Evolutionary conservation across 495 filamentous ascomycete species (phyloP), one percentile per base, ranked within the genome.

Genomic region (Polyplosphaeria fusca): DNA sequence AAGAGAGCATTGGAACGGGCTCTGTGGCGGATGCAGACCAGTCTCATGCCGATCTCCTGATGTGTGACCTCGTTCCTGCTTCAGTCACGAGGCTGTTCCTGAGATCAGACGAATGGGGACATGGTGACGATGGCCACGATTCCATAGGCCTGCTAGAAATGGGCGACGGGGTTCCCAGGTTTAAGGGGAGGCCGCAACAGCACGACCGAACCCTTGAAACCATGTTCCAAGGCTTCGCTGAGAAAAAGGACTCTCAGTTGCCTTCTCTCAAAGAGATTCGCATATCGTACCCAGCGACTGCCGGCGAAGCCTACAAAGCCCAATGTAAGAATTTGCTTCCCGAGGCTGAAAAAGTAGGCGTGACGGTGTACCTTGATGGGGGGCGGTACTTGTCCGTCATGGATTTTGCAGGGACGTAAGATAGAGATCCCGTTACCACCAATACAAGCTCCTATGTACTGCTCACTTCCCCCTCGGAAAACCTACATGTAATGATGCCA

Each of bases 261-360:
- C 49, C 49, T 52, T 52, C 49, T 52, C 49, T 51, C 32, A 52
- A 52, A 52, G 49, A 52, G 49, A 52, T 52, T 52, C 49, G 49
- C 24, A 38, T 52, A 26, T 52, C 16, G 35, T 12, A 13, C 49
- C 20, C 18, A 25, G 16, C 16, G 20, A 52, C 19, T 52, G 24
- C 49, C 16, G 49, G 24, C 24, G 24, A 52, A 26, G 49, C 49
- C 24, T 52, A 52, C 49, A 52, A 30, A 52, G 49, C 49, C 49
- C 49, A 38, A 52, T 52, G 49, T 52, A 26, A 52, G 49, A 52
- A 18, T 24, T 52, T 52, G 49, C 16, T 52, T 52, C 49, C 49
- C n/a, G 49, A 52, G 24, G 49, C 49, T 52, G 49, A 43, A 52
- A 52, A 19, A 52, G 37, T 52, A 25, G 49, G 49, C 49, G 49